Evolutionary conservation across 2,329 filamentous ascomycete species (phyloP).

Genomic region (Fulvia fulva): DNA sequence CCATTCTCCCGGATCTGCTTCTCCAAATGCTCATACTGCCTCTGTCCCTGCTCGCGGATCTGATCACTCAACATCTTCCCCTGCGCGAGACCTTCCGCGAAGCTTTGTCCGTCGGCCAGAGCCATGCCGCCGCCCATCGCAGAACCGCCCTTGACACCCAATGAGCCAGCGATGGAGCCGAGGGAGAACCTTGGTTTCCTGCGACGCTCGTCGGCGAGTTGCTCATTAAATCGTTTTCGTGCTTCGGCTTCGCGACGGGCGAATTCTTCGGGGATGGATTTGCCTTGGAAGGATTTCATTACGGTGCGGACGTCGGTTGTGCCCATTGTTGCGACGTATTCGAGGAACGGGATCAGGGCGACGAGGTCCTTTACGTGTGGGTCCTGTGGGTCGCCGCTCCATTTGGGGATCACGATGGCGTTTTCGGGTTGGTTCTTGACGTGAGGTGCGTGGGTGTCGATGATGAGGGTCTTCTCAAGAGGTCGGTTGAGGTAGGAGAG

Average conservation of each 20-base stretch:
- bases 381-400: conserved; percentile 79
- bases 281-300: conserved; percentile 58
- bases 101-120: conserved; percentile 49
- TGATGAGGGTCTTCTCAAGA: conserved; percentile 87
- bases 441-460: conserved; percentile 80
- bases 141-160: conserved; percentile 74
- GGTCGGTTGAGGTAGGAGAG: conserved; percentile 97
- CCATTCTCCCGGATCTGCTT: conserved; percentile 89
- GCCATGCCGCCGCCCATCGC: conserved; percentile 54
- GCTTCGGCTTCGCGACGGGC: conserved; percentile 81
- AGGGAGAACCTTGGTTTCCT: conserved; percentile 60
- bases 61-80: conserved; percentile 98
- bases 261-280: conserved; percentile 85
- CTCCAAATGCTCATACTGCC: conserved; percentile 84
- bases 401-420: conserved; percentile 84
- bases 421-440: conserved; percentile 93
- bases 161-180: conserved; percentile 55
- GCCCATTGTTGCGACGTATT: conserved; percentile 94
- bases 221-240: conserved; percentile 77
- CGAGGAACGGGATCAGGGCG: conserved; percentile 88
- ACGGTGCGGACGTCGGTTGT: conserved; percentile 71
- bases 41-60: conserved; percentile 84
- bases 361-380: conserved; percentile 66
- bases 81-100: conserved; percentile 74
- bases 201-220: conserved; percentile 64